Conservation (phyloP, 2,329 filamentous ascomycete genomes). For the Neofusicoccum ribis region DNA sequence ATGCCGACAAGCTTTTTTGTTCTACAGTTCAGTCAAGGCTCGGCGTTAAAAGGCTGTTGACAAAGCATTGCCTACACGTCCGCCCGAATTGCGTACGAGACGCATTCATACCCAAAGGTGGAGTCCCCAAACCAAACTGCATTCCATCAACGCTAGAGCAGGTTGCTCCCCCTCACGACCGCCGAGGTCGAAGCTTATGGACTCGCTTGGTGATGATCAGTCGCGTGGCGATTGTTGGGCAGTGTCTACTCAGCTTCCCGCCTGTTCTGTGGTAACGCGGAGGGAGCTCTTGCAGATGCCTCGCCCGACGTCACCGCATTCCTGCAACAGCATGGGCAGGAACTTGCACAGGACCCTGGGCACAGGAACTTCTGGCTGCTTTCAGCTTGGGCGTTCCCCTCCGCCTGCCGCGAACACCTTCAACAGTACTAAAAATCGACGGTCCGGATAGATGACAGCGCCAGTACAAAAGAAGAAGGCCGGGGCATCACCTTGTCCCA, state of each 20-base stretch:
- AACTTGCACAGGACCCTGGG: neutral
- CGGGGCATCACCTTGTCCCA: neutral
- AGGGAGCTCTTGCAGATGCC: neutral
- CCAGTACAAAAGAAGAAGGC: neutral
- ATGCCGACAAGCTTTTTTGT: slow-evolving; percentile 9
- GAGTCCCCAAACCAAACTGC: neutral
- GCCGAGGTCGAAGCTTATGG: too few species aligned
- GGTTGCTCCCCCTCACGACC: too few species aligned
- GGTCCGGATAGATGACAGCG: neutral
- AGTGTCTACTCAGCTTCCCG: neutral
- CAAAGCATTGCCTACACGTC: neutral
- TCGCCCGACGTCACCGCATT: neutral
- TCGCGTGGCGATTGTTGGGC: neutral
- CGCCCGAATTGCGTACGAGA: neutral
- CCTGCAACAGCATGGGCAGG: neutral
- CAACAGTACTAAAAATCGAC: neutral
- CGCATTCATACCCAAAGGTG: slow-evolving; percentile 4
- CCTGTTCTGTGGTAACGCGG: neutral
- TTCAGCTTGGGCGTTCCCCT: neutral
- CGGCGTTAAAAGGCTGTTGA: neutral
- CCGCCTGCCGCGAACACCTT: neutral
- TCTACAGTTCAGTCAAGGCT: neutral
- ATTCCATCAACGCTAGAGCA: too few species aligned
- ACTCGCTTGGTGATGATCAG: neutral
- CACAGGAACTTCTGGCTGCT: neutral